phyloP scores from a whole-genome alignment of 768 basidiomycete genomes.

The Amanita inopinata region DNA sequence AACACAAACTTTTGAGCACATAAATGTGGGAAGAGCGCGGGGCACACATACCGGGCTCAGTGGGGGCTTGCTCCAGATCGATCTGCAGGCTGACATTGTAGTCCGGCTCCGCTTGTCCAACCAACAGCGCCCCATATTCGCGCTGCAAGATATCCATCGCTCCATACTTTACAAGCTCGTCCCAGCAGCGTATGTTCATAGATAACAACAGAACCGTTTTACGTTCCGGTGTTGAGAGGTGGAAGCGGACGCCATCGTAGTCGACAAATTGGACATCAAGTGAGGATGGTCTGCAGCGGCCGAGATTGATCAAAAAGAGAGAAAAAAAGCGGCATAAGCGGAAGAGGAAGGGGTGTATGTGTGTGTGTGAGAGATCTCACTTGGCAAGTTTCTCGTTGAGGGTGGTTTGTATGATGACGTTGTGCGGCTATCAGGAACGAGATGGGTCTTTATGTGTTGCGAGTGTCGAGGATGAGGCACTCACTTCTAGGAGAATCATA shows the following conservation, averaged over 20 bases:
- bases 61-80: slow-evolving; percentile 79
- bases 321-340: not conserved
- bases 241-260: slow-evolving; percentile 95
- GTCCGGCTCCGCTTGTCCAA: slow-evolving; percentile 66
- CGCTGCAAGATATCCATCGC: slow-evolving; percentile 68
- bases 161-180: slow-evolving; percentile 82
- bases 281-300: slow-evolving; percentile 61
- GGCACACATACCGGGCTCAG: slow-evolving; percentile 66
- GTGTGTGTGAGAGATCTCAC: slow-evolving; percentile 28
- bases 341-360: not conserved
- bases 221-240: slow-evolving; percentile 78
- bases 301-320: slow-evolving; percentile 6
- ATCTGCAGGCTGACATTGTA: slow-evolving; percentile 84
- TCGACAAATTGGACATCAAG: slow-evolving; percentile 97
- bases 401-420: slow-evolving; percentile 87
- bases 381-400: slow-evolving; percentile 79
- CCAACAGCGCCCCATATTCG: slow-evolving; percentile 73
- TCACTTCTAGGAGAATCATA: slow-evolving; percentile 86
- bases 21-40: too few species aligned
- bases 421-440: slow-evolving; percentile 55
- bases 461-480: slow-evolving; percentile 6
- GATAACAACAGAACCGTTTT: slow-evolving; percentile 80
- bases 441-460: not conserved
- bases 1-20: not conserved
- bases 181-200: slow-evolving; percentile 97